phyloP scores from a whole-genome alignment of 2,329 filamentous ascomycete genomes.

The Claviceps citrina region DNA sequence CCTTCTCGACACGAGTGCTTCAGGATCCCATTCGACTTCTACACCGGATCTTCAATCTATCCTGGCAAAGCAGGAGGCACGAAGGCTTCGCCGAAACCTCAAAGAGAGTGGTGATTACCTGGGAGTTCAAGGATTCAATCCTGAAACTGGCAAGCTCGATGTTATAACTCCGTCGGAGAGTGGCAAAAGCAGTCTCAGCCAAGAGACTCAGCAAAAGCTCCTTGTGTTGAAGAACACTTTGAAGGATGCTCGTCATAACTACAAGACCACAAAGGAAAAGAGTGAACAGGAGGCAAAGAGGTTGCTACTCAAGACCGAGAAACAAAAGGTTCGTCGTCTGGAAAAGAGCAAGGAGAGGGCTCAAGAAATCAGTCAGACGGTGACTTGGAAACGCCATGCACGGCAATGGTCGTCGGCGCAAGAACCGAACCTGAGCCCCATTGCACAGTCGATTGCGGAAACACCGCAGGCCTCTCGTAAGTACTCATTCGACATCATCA shows the following conservation, averaged over 20 bases:
- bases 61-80: conserved; percentile 18
- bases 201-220: conserved; percentile 18
- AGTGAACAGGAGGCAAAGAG: conserved; percentile 29
- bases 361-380: conserved; percentile 15
- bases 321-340: conserved; percentile 28
- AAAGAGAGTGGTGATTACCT: conserved; percentile 43
- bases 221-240: conserved; percentile 18
- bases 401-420: conserved; percentile 37
- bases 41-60: conserved; percentile 4
- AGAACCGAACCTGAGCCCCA: conserved; percentile 34
- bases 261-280: conserved; percentile 26
- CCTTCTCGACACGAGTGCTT: not conserved
- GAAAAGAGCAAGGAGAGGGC: conserved; percentile 25
- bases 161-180: conserved; percentile 34
- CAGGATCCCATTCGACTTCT: not conserved
- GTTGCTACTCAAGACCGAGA: conserved; percentile 16
- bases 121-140: conserved; percentile 43
- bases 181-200: conserved; percentile 22
- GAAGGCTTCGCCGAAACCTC: conserved; percentile 27
- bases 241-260: conserved; percentile 19
- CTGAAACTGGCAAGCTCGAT: conserved; percentile 37
- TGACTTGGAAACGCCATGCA: conserved; percentile 30
- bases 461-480: conserved; percentile 13
- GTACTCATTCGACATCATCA: not conserved
- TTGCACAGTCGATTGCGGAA: conserved; percentile 26